phyloP scores from a whole-genome alignment of 805 yeast species.

The Candida ficus region DNA sequence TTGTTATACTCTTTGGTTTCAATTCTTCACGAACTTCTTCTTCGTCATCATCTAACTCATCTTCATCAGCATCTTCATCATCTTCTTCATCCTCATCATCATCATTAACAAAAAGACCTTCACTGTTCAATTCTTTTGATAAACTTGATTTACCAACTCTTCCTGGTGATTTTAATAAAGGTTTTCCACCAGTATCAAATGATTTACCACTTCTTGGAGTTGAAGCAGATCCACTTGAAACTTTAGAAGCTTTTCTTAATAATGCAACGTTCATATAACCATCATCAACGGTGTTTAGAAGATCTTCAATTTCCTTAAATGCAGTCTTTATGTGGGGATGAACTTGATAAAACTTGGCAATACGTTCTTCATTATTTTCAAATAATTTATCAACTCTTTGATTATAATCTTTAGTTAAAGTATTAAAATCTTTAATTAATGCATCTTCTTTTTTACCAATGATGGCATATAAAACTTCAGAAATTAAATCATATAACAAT shows the following conservation, averaged over 20 bases:
- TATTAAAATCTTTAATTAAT: slow-evolving; percentile 25
- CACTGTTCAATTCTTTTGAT: slow-evolving; percentile 16
- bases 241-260: slow-evolving; percentile 42
- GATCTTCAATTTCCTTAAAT: slow-evolving; percentile 47
- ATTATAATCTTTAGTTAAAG: slow-evolving; percentile 23
- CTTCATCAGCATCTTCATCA: slow-evolving; percentile 9
- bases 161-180: slow-evolving; percentile 4
- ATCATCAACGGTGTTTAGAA: slow-evolving; percentile 57
- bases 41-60: slow-evolving; percentile 6
- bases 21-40: slow-evolving; percentile 2
- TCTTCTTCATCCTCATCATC: slow-evolving; percentile 18
- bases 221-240: slow-evolving; percentile 9
- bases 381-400: slow-evolving; percentile 19
- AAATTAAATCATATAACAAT: slow-evolving; percentile 59
- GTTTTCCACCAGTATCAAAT: no score
- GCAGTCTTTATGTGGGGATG: slow-evolving; percentile 26
- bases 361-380: slow-evolving; percentile 21
- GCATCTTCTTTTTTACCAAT: slow-evolving; percentile 63
- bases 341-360: slow-evolving; percentile 19
- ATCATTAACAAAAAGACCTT: slow-evolving; percentile 19
- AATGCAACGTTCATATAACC: slow-evolving; percentile 55
- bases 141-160: slow-evolving; percentile 22
- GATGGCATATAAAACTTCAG: slow-evolving; percentile 65
- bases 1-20: background rate
- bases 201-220: background rate